Conservation (phyloP, 352 stramenopile species). For the Phytophthora palmivora region DNA sequence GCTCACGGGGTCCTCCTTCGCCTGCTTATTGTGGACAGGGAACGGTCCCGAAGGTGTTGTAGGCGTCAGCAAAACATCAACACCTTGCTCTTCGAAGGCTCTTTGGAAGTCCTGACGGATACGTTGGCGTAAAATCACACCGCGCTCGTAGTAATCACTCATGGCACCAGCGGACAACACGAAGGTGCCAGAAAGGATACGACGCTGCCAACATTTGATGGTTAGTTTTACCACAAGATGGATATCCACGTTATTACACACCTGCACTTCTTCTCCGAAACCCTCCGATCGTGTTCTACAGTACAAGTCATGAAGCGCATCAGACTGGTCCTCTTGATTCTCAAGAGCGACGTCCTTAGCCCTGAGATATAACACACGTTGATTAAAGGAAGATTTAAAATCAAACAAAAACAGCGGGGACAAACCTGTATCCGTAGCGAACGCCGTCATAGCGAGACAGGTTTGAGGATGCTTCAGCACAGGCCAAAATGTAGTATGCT, state of each 20-base stretch:
- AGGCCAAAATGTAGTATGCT: slow-evolving; percentile 98
- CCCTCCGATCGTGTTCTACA: slow-evolving; percentile 86
- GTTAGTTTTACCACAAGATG: not conserved
- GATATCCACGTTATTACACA: slow-evolving; percentile 15
- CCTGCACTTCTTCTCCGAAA: slow-evolving; percentile 94
- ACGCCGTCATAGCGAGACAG: slow-evolving; percentile 98
- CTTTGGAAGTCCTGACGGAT: slow-evolving; percentile 83
- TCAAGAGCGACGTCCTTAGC: slow-evolving; percentile 60
- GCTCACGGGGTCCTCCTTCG: slow-evolving; percentile 71
- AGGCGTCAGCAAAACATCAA: slow-evolving; percentile 89
- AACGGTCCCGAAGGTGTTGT: slow-evolving; percentile 89
- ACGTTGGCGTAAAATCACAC: slow-evolving; percentile 77
- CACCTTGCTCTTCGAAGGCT: slow-evolving; percentile 55
- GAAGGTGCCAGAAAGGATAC: slow-evolving; percentile 92
- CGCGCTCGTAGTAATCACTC: slow-evolving; percentile 92
- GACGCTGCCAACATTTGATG: slow-evolving; percentile 48
- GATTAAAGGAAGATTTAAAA: not conserved
- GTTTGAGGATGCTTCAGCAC: slow-evolving; percentile 98
- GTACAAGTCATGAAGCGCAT: slow-evolving; percentile 87
- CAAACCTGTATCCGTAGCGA: slow-evolving; percentile 85
- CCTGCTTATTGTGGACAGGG: slow-evolving; percentile 57
- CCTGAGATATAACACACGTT: slow-evolving; percentile 32
- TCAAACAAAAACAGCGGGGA: not conserved
- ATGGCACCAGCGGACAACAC: slow-evolving; percentile 89
- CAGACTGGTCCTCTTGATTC: slow-evolving; percentile 70